phyloP scores from a whole-genome alignment of 2,329 filamentous ascomycete species.

The Aspergillus ochraceus region DNA sequence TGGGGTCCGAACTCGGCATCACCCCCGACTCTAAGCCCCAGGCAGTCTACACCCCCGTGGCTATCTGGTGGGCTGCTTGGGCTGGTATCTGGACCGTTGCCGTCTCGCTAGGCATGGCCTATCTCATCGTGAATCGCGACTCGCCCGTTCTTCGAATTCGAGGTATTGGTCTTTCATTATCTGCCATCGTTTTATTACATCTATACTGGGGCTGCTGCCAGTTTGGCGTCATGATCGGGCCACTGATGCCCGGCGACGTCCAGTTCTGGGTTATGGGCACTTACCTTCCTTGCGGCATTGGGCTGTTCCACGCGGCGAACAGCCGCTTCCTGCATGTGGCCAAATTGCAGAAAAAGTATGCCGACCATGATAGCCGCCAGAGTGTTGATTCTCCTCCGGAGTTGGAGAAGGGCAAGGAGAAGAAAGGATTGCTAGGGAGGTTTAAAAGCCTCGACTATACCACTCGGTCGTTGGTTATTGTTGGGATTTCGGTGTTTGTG shows the following conservation, averaged over 20 bases:
- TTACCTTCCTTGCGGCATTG: conserved; percentile 65
- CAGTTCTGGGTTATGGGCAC: conserved; percentile 69
- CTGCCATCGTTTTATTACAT: conserved; percentile 39
- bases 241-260: conserved; percentile 49
- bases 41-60: conserved; percentile 21
- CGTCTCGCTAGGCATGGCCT: conserved; percentile 30
- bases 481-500: conserved; percentile 55
- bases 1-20: conserved; percentile 34
- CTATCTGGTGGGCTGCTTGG: conserved; percentile 31
- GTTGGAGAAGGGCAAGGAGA: conserved; percentile 5
- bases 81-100: conserved; percentile 34
- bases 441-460: conserved; percentile 29
- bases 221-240: conserved; percentile 36
- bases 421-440: conserved; percentile 20
- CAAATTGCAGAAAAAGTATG: conserved; percentile 53
- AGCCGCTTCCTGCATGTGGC: conserved; percentile 61
- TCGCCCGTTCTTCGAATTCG: conserved; percentile 39
- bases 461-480: conserved; percentile 33
- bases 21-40: conserved; percentile 26
- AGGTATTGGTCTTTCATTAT: conserved; percentile 37
- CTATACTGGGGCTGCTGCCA: conserved; percentile 39
- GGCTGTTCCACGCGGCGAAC: conserved; percentile 65
- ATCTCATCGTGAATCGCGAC: conserved; percentile 33
- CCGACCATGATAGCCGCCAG: conserved; percentile 17
- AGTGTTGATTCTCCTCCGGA: conserved; percentile 1